Evolutionary conservation across 2,329 filamentous ascomycete species (phyloP).

Genomic region (Fusarium nurragi): DNA sequence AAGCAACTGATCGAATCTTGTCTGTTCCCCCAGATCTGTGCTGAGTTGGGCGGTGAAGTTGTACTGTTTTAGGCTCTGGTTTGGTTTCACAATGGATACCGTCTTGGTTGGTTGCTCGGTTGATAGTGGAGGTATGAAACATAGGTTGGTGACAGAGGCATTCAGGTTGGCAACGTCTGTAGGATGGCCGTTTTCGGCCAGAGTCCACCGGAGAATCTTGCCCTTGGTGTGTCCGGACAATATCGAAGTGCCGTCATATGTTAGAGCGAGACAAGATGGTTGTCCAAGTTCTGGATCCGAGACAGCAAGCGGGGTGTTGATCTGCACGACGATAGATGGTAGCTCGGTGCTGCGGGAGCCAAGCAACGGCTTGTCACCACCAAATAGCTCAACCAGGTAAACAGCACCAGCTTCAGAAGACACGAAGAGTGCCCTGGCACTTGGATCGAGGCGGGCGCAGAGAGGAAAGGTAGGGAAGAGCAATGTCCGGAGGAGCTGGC

Average conservation of each 20-base stretch:
- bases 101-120: constrained; percentile 56
- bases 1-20: constrained; percentile 58
- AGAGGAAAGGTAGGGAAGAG: constrained; percentile 79
- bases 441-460: constrained; percentile 81
- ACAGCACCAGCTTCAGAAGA: constrained; percentile 83
- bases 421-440: constrained; percentile 82
- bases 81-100: constrained; percentile 81
- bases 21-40: constrained; percentile 51
- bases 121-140: constrained; percentile 72
- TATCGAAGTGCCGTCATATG: constrained; percentile 82
- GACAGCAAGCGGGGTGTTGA: constrained; percentile 63
- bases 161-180: constrained; percentile 77
- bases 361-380: constrained; percentile 64
- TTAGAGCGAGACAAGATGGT: constrained; percentile 74
- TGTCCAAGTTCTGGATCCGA: constrained; percentile 71
- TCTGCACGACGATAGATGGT: constrained; percentile 66
- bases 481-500: constrained; percentile 80
- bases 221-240: constrained; percentile 85
- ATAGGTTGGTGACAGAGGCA: constrained; percentile 82
- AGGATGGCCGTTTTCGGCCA: constrained; percentile 74
- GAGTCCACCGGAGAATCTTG: constrained; percentile 82
- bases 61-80: constrained; percentile 71
- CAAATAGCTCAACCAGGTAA: constrained; percentile 79
- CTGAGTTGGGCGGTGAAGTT: constrained; percentile 72
- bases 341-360: constrained; percentile 60